phyloP scores from a whole-genome alignment of 352 stramenopile species.

The Phytophthora hybrid region DNA sequence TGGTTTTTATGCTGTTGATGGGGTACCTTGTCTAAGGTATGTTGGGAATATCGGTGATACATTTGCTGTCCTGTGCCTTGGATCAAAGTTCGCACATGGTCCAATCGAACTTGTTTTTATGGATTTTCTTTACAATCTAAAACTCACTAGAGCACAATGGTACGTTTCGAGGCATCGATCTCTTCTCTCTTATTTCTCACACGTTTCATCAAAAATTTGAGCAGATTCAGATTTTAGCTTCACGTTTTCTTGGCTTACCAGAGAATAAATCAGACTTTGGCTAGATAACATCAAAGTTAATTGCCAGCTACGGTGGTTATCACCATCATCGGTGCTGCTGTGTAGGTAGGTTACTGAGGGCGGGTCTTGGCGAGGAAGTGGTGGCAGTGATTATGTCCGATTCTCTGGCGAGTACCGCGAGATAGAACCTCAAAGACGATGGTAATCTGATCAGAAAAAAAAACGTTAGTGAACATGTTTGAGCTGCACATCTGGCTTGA shows the following conservation, averaged over 20 bases:
- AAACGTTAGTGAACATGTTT: neutral
- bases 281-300: neutral
- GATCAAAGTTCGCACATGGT: constrained; percentile 37
- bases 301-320: too few species aligned
- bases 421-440: neutral
- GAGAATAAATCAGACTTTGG: neutral
- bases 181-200: neutral
- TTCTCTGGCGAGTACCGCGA: neutral
- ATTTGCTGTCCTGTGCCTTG: constrained; percentile 43
- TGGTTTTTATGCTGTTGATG: constrained; percentile 21
- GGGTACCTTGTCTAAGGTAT: constrained; percentile 12
- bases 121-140: constrained; percentile 39
- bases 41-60: constrained; percentile 20
- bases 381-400: too few species aligned
- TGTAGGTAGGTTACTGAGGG: too few species aligned
- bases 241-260: neutral
- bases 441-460: neutral
- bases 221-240: constrained; percentile 1
- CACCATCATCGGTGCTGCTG: neutral
- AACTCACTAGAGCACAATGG: constrained; percentile 36
- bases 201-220: neutral
- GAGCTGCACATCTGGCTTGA: neutral
- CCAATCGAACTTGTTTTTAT: constrained; percentile 48
- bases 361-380: neutral
- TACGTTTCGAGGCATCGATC: neutral